A percentile compares a stretch with the other conserved stretches of the same genome.
Conservation (phyloP, 345 rosid genomes). For the Gossypium herbaceum region DNA sequence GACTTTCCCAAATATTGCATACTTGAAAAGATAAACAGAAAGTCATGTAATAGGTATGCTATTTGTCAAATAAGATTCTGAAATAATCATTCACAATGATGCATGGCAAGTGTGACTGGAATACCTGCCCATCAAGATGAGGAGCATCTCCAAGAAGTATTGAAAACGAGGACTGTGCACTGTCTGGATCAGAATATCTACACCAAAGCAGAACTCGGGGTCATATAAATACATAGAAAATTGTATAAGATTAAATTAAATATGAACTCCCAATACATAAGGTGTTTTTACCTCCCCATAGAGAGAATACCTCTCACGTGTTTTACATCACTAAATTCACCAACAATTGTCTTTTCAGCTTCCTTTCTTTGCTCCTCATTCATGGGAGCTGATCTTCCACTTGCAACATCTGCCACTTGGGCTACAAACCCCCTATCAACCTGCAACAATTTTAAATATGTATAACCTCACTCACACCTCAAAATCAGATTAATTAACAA, state of each 20-base stretch:
- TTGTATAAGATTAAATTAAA: neutral
- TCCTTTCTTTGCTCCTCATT: slow-evolving; percentile 70
- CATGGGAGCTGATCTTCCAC: slow-evolving; percentile 83
- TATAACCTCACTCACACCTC: neutral
- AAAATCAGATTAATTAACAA: neutral
- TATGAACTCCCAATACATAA: neutral
- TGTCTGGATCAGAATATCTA: slow-evolving; percentile 84
- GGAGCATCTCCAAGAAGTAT: slow-evolving; percentile 93
- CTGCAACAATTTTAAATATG: slow-evolving; percentile 29
- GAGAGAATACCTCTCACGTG: slow-evolving; percentile 65
- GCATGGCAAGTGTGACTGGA: slow-evolving; percentile 15
- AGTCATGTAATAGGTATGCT: slow-evolving; percentile 12
- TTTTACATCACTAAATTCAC: slow-evolving; percentile 86
- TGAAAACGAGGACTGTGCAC: slow-evolving; percentile 91
- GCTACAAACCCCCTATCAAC: slow-evolving; percentile 96
- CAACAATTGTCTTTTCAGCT: slow-evolving; percentile 69
- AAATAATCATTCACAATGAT: slow-evolving; percentile 7
- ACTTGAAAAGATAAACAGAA: slow-evolving; percentile 41
- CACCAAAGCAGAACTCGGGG: neutral
- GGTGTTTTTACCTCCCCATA: slow-evolving; percentile 8
- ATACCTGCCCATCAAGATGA: slow-evolving; percentile 89
- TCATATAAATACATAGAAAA: neutral
- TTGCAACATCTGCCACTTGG: slow-evolving; percentile 90
- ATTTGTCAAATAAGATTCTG: slow-evolving; percentile 7
- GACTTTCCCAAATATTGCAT: slow-evolving; percentile 93